phyloP scores from a whole-genome alignment of 495 filamentous ascomycete genomes.

The Podospora fimiseda region DNA sequence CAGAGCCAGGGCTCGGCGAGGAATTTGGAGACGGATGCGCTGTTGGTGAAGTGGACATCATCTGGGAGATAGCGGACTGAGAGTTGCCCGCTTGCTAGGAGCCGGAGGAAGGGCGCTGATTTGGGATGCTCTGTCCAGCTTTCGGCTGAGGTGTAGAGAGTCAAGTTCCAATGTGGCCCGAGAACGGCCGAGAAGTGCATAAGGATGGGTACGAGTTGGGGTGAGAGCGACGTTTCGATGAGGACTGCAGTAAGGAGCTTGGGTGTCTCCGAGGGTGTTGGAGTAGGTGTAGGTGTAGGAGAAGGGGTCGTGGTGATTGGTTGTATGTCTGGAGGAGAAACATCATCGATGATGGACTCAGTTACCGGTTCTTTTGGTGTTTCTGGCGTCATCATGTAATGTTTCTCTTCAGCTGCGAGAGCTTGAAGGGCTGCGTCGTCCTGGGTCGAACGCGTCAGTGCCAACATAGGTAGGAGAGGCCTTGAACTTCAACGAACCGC shows the following conservation, averaged over 20 bases:
- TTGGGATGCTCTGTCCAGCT: neutral
- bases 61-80: slow-evolving; percentile 9
- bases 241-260: slow-evolving; percentile 1
- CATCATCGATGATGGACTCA: no score
- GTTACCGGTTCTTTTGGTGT: no score
- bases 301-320: no score
- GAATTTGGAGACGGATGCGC: slow-evolving; percentile 13
- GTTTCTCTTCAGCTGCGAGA: no score
- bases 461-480: no score
- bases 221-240: slow-evolving; percentile 2
- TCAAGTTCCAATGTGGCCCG: slow-evolving; percentile 24
- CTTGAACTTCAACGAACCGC: no score
- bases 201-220: slow-evolving; percentile 16
- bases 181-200: slow-evolving; percentile 28
- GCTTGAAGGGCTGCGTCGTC: no score
- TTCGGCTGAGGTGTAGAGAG: slow-evolving; percentile 24
- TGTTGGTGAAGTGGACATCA: slow-evolving; percentile 1
- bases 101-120: slow-evolving; percentile 10
- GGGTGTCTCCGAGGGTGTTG: no score
- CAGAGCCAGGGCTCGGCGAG: slow-evolving; percentile 19
- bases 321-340: no score
- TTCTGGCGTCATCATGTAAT: no score
- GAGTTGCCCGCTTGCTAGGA: neutral
- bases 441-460: no score
- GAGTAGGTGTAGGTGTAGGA: no score